Conservation (phyloP, 2,329 filamentous ascomycete genomes). For the Claviceps africana region DNA sequence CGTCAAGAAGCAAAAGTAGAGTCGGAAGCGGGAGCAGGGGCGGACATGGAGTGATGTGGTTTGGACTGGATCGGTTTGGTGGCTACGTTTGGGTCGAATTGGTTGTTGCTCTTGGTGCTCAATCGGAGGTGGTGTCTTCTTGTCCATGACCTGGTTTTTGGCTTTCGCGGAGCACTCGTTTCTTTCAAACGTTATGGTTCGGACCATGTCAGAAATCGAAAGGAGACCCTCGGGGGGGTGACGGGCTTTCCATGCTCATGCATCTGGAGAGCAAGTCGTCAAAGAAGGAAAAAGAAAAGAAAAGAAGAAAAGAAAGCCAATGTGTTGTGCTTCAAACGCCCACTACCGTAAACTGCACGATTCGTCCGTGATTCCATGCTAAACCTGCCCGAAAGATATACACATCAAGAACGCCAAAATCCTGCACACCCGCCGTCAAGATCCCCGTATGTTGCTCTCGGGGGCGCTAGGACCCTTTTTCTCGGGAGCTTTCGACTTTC, state of each 20-base stretch:
- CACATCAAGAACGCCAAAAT: conserved; percentile 11
- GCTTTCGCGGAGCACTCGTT: neutral
- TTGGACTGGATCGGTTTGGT: no score
- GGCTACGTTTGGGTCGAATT: no score
- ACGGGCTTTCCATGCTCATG: neutral
- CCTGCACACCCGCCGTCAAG: neutral
- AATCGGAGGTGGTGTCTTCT: neutral
- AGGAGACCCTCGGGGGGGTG: neutral
- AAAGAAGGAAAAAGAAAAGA: neutral
- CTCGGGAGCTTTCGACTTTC: conserved; percentile 31
- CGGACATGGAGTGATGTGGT: neutral
- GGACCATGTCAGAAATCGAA: no score
- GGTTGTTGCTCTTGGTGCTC: no score
- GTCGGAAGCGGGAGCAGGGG: no score
- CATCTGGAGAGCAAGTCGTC: neutral
- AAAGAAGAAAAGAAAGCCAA: neutral
- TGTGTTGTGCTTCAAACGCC: neutral
- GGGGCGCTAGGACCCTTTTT: conserved; percentile 26
- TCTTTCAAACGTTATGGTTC: neutral
- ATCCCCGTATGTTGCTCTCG: conserved; percentile 29
- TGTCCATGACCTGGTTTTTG: neutral
- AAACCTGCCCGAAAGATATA: neutral
- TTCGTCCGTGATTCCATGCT: neutral
- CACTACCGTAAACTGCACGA: neutral
- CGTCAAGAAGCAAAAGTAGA: neutral